Base-by-base conservation (phyloP, 2,329 filamentous ascomycete species). In the Zymoseptoria tritici region DNA sequence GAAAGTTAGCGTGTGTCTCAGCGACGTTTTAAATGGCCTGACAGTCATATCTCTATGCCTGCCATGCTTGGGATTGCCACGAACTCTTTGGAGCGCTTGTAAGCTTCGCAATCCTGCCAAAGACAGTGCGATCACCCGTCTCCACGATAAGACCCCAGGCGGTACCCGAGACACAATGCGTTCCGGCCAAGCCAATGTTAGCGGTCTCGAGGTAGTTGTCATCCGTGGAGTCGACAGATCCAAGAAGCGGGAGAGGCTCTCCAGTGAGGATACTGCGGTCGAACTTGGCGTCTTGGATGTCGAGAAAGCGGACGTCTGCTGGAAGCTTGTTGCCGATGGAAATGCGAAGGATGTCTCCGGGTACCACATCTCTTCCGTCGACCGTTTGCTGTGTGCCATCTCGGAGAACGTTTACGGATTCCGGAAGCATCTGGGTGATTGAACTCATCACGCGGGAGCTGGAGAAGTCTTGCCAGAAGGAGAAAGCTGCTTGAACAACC, bases 351-450 rank as follows among this genome's bases (percentile, higher is more conserved):
- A 91, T 72, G 67, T 91, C 88, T 20, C 88, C 88, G 0, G 87
- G 88, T 0, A 91, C 87, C 24, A 92, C 78, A 9, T 89, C 83
- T 24, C 64, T 62, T 16, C 70, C 71, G 19, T 72, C 68, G 8
- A 61, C 68, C 20, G 66, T 61, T 52, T 67, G 59, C 62, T 81
- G 77, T 3, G 71, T 68, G 1, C 84, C 81, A 63, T 89, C 82
- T 20, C 88, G 83, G 6, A 88, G 74, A 7, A 88, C 79, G 24
- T 85, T 76, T 66, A 86, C 90, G 60, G 85, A 80, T 66, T 90
- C 88, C 0, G 89, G 89, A n/a, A 92, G 79, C 88, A 92, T 89
- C 19, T 82, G 86, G 54, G 86, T 89, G 70, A 92, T 92, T 0
- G 87, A 90, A 19, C 85, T 83, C 89, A 92, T 92, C 58, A 91